Conservation (phyloP, 2,329 filamentous ascomycete species). For the Fusarium verrucosum region DNA sequence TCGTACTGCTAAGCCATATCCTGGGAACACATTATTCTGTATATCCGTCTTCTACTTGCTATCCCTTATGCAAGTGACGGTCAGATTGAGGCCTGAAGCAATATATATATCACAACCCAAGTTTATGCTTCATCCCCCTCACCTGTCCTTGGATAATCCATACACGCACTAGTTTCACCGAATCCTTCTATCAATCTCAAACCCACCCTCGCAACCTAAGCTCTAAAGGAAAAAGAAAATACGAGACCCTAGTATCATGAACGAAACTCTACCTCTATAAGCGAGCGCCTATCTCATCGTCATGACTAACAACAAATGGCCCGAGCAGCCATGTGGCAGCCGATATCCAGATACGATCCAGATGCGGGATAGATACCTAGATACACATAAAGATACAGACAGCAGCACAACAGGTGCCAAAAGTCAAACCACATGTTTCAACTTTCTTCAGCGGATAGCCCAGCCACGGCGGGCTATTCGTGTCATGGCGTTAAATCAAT, state of each 20-base stretch:
- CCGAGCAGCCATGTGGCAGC: slow-evolving; percentile 31
- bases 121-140: not conserved
- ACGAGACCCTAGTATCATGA: not conserved
- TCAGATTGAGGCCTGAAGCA: too few relatives aligned
- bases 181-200: slow-evolving; percentile 5
- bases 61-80: too few relatives aligned
- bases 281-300: too few relatives aligned
- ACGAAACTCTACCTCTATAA: not conserved
- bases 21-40: not conserved
- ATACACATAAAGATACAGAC: too few relatives aligned
- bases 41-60: not conserved
- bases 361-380: too few relatives aligned
- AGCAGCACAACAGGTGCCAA: too few relatives aligned
- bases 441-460: not conserved
- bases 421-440: not conserved
- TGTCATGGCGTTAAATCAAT: not conserved
- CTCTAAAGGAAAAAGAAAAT: not conserved
- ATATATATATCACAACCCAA: too few relatives aligned
- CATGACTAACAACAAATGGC: slow-evolving; percentile 5
- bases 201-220: not conserved
- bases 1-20: not conserved
- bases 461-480: not conserved
- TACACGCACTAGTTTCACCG: not conserved
- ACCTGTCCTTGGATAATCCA: not conserved
- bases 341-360: not conserved